Evolutionary conservation across 495 filamentous ascomycete species (phyloP).

Genomic region (Penicillium goetzii): DNA sequence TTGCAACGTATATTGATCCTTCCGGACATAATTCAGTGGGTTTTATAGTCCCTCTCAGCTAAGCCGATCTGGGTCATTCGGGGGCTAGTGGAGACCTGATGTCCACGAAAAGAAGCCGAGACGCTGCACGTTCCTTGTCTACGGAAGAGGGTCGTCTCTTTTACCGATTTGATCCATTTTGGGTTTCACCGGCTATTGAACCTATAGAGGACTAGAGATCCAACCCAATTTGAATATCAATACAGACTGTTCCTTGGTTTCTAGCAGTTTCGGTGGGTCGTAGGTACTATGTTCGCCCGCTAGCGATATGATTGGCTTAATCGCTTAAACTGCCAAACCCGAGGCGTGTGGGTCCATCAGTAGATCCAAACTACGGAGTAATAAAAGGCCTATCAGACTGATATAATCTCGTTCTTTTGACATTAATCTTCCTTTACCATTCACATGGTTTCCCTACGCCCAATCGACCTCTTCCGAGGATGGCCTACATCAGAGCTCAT

Average conservation of each 20-base stretch:
- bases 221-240: no score
- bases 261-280: neutral
- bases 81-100: no score
- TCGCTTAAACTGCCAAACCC: conserved; percentile 14
- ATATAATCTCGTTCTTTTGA: neutral
- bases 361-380: neutral
- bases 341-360: conserved; percentile 10
- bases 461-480: conserved; percentile 63
- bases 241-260: neutral
- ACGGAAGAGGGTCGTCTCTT: no score
- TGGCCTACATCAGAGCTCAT: conserved; percentile 66
- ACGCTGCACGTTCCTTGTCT: no score
- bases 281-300: neutral
- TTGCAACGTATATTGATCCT: neutral
- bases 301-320: conserved; percentile 7
- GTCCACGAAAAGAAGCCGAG: no score
- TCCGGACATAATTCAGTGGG: no score
- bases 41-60: neutral
- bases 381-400: neutral
- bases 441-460: conserved; percentile 2
- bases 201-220: no score
- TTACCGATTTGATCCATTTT: no score
- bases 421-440: neutral
- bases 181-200: no score
- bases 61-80: neutral